These are phyloP conservation scores for Lenwebbia sp. DNA, from an alignment of 345 rosid genomes.

Conservation along the genomic window DNA sequence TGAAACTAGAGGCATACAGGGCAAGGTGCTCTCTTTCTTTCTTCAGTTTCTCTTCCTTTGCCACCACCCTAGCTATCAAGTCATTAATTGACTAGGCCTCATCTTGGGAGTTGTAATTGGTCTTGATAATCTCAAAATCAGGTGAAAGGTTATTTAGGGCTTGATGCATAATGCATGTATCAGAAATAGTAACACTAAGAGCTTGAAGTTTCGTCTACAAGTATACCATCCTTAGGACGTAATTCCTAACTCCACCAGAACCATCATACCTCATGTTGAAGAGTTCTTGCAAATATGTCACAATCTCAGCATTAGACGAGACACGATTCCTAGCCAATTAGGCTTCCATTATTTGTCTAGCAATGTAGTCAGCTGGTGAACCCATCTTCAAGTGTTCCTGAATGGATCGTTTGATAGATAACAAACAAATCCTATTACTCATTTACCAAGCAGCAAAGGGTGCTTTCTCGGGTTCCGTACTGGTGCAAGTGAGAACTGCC, in stretches of 20 bases:
- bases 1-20: too few species aligned
- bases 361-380: accelerated
- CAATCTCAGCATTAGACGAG: not conserved
- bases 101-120: too few species aligned
- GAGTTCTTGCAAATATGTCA: not conserved
- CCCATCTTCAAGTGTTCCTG: not conserved
- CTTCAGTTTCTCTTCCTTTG: too few species aligned
- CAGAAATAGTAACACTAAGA: accelerated
- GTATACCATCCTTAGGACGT: not conserved
- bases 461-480: not conserved
- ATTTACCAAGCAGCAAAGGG: not conserved
- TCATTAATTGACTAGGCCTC: not conserved
- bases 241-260: not conserved
- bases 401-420: not conserved
- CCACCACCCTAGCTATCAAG: too few species aligned
- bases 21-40: too few species aligned
- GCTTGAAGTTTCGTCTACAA: not conserved
- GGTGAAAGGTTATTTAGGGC: not conserved
- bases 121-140: not conserved
- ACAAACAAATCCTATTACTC: not conserved
- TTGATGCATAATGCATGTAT: not conserved
- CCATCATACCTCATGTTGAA: not conserved
- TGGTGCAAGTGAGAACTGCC: accelerated
- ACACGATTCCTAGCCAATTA: too few species aligned
- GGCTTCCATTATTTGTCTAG: not conserved